A percentile compares a stretch with the other conserved stretches of the same genome.
These are phyloP conservation scores for Pseudotsuga menziesii DNA, from an alignment of 75 land plant species.

Conservation along the genomic window DNA sequence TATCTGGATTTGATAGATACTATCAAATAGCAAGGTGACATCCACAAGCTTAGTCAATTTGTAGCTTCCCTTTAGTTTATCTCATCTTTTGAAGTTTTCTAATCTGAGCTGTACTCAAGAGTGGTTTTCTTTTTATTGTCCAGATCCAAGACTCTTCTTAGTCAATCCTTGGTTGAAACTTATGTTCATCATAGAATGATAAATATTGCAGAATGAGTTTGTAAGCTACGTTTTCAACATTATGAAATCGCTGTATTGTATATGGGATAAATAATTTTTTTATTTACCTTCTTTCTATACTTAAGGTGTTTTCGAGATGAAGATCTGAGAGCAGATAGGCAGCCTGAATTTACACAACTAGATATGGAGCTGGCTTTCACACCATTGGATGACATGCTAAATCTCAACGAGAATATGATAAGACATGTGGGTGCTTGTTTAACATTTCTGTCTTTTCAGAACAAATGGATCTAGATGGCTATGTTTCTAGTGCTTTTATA, in stretches of 20 bases:
- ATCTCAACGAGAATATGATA: conserved; percentile 88
- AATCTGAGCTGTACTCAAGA: background rate
- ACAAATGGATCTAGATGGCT: background rate
- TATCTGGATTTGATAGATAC: conserved; percentile 84
- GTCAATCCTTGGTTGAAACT: conserved; percentile 5
- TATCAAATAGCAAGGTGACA: conserved; percentile 95
- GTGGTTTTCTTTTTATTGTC: conserved; percentile 1
- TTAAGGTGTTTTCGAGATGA: conserved; percentile 95
- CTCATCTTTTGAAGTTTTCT: background rate
- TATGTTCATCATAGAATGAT: background rate
- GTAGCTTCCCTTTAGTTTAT: background rate
- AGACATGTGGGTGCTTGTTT: conserved; percentile 61
- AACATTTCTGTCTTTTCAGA: conserved; percentile 1
- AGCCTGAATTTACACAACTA: conserved; percentile 96
- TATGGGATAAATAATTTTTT: background rate
- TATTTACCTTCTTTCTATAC: background rate
- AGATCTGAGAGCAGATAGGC: conserved; percentile 94
- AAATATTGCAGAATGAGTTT: background rate
- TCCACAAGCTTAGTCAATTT: background rate
- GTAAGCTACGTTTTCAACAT: background rate
- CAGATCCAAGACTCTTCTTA: background rate
- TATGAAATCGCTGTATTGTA: background rate
- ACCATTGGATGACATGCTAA: conserved; percentile 91
- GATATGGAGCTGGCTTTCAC: conserved; percentile 97
- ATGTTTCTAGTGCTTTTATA: background rate